phyloP scores from a whole-genome alignment of 495 filamentous ascomycete genomes.

The Lasiosphaeriaceae sp. region DNA sequence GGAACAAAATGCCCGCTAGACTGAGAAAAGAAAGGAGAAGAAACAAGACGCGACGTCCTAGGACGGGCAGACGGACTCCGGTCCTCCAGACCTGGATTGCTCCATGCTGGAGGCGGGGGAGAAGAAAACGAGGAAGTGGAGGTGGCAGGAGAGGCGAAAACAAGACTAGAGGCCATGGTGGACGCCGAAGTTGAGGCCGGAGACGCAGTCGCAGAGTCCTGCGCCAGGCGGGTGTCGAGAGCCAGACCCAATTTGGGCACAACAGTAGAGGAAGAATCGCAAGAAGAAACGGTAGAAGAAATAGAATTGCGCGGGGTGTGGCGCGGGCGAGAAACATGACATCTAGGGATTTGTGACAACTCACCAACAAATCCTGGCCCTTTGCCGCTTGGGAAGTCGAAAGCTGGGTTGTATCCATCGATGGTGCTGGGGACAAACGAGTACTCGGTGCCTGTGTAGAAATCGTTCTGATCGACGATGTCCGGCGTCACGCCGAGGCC shows the following conservation, averaged over 20 bases:
- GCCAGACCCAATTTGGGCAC: conserved; percentile 17
- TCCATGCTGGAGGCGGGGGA: conserved; percentile 25
- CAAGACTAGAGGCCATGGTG: conserved; percentile 26
- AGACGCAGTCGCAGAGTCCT: conserved; percentile 25
- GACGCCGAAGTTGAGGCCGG: conserved; percentile 24
- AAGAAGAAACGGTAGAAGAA: conserved; percentile 32
- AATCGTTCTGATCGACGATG: conserved; percentile 61
- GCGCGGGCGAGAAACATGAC: conserved; percentile 13
- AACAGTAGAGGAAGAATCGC: conserved; percentile 29
- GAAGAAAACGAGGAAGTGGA: conserved; percentile 44
- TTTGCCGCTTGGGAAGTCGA: conserved; percentile 56
- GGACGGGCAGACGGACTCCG: conserved; percentile 20
- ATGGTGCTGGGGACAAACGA: conserved; percentile 43
- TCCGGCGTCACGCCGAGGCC: conserved; percentile 63
- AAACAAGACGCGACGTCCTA: conserved; percentile 24
- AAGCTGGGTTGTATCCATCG: conserved; percentile 48
- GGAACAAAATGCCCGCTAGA: conserved; percentile 58
- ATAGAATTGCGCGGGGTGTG: conserved; percentile 9
- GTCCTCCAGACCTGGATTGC: conserved; percentile 22
- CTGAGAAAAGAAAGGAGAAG: conserved; percentile 48
- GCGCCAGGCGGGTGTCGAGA: conserved; percentile 32
- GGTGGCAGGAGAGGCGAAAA: conserved; percentile 51
- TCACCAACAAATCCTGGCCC: conserved; percentile 69
- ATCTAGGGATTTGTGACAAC: conserved; percentile 47
- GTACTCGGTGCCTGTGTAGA: conserved; percentile 55